Evolutionary conservation across 2,329 filamentous ascomycete species (phyloP), one percentile per base, ranked within the genome.

Genomic region (Raffaelea deltoideospora): DNA sequence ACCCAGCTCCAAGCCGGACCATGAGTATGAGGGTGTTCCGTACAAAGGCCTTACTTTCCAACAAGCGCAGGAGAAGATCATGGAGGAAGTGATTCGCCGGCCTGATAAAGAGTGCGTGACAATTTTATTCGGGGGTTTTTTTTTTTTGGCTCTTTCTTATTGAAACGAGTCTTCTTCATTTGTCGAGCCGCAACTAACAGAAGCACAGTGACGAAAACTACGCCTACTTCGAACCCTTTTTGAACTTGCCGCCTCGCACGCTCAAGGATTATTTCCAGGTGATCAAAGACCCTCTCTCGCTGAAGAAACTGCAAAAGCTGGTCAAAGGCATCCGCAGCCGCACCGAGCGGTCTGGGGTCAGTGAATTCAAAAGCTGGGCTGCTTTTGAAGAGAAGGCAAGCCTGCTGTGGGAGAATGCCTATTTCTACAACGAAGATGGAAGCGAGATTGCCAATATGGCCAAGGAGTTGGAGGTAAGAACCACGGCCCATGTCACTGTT

Each of bases 391-490:
- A 86, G 37, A 81, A 82, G 49, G 68, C 83, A 11, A 81, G 76
- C 48, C 67, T 83, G 36, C 76, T 95, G 31, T 95, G 87, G 87
- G 70, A 69, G 34, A 95, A 95, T 55, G 85, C 86, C 0, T 80
- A 76, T 49, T 79, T 79, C 41, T 95, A 88, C 63, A 95, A 95
- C 47, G 84, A 94, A 54, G 86, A 94, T 51, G 82, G 79, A 4
- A 94, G 87, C 50, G 79, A 85, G 14, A 87, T 94, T 35, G 84
- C 77, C 44, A 65, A 72, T 18, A 64, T 90, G 42, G 84, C 85
- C 1, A 72, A 76, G 34, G 76, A 90, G 41, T 70, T 95, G 7
- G 78, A 92, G 72, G 83, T 84, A 60, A 34, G 53, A 17, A n/a
- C 15, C 10, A 35, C 6, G 23, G 23, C 21, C 21, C 19, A 38